phyloP scores from a whole-genome alignment of 73 alveolate genomes.

The Effrenium voratum region DNA sequence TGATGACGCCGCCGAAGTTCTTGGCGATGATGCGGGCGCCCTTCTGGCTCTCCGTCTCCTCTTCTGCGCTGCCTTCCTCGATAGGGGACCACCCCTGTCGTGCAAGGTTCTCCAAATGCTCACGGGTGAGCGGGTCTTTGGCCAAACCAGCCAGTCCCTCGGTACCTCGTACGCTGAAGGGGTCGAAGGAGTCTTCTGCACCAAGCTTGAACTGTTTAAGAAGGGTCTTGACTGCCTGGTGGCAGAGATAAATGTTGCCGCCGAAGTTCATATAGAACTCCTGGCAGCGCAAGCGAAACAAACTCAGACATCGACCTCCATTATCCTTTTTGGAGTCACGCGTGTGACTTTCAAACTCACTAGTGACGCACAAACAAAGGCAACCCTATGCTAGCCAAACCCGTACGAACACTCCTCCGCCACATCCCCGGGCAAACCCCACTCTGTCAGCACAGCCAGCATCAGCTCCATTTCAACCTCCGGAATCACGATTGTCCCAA shows the following conservation, averaged over 20 bases:
- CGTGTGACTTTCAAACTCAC: not conserved
- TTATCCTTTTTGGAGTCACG: too few relatives aligned
- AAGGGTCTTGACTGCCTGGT: conserved; percentile 37
- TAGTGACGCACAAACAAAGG: conserved; percentile 9
- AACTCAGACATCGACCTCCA: too few relatives aligned
- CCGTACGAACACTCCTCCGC: conserved; percentile 34
- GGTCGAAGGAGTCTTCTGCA: not conserved
- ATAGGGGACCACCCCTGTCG: conserved; percentile 11
- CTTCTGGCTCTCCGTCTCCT: conserved; percentile 46
- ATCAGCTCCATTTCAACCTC: conserved; percentile 24
- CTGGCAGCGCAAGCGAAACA: conserved; percentile 6
- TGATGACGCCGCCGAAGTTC: too few relatives aligned
- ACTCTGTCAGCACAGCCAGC: conserved; percentile 23
- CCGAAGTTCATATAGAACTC: conserved; percentile 17
- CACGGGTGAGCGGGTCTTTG: conserved; percentile 29
- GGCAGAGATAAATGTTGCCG: conserved; percentile 20
- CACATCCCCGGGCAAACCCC: conserved; percentile 35
- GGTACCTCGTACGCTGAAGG: not conserved
- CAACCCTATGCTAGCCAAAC: not conserved
- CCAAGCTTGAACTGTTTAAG: not conserved
- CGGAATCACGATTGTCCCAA: not conserved
- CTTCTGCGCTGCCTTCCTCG: not conserved
- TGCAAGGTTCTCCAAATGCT: conserved; percentile 19
- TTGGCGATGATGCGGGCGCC: conserved; percentile 17
- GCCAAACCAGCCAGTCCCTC: not conserved